A percentile compares a stretch with the other conserved stretches of the same genome.
These are phyloP conservation scores for Trichosporon ovoides DNA, from an alignment of 1,284 basidiomycete species.

Conservation along the genomic window DNA sequence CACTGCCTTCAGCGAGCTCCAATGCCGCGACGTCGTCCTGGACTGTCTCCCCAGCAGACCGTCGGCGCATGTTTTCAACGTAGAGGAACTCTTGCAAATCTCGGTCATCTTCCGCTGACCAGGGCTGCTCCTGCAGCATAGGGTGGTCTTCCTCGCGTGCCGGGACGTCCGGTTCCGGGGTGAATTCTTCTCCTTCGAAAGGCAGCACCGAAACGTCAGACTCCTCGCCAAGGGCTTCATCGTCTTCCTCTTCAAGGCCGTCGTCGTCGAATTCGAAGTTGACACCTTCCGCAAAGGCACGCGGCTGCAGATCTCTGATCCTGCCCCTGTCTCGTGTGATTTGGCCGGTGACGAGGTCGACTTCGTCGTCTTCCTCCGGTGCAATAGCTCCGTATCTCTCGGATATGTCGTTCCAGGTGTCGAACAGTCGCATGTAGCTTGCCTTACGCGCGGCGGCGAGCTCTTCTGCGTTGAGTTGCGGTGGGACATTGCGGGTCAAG, in stretches of 20 bases:
- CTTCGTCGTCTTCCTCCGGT: constrained; percentile 46
- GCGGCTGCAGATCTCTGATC: constrained; percentile 15
- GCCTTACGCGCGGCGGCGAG: not conserved
- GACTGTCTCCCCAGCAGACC: not conserved
- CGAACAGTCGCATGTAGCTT: not conserved
- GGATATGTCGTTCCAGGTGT: constrained; percentile 36
- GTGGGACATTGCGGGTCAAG: not conserved
- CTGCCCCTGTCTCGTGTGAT: constrained; percentile 33
- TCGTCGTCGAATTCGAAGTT: constrained; percentile 19
- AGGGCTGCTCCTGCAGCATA: constrained; percentile 7
- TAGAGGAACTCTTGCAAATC: constrained; percentile 27
- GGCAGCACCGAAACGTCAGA: constrained; percentile 29
- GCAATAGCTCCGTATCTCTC: constrained; percentile 37
- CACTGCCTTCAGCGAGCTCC: not conserved
- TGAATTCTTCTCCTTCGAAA: not conserved
- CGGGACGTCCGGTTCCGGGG: not conserved
- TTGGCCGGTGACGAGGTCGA: constrained; percentile 37
- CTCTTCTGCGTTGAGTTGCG: not conserved
- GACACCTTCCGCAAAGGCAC: constrained; percentile 23
- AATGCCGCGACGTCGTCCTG: not conserved
- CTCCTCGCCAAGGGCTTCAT: constrained; percentile 39
- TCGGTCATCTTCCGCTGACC: constrained; percentile 27
- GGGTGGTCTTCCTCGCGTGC: not conserved
- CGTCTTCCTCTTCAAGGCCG: constrained; percentile 10
- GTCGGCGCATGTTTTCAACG: constrained; percentile 16